Evolutionary conservation across 805 yeast species (phyloP), one percentile per base, ranked within the genome.

Genomic region (Kodamaea restingae): DNA sequence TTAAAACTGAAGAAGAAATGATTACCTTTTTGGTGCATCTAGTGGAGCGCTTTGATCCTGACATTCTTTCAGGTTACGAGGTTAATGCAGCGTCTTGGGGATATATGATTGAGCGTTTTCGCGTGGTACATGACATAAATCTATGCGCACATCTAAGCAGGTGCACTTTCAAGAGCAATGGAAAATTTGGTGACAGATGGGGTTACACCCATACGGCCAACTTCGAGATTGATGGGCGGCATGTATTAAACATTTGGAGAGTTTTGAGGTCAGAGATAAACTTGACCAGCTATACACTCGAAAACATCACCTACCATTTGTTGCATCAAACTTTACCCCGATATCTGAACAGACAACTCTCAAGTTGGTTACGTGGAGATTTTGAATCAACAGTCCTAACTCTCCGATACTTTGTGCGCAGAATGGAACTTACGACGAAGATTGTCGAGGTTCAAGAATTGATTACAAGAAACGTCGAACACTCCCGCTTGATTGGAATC

Each of bases 61-160:
- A 93, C 56, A 77, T 93, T 21, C 53, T 93, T 4, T 72, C 86
- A 0, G 98, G 97, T 0, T 93, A 75, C 56, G 98, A 93, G 52
- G 72, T 87, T 4, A 84, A 87, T 46, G 63, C 80, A 1, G 51
- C 75, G 0, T 86, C 97, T 0, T 91, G 98, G 98, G 98, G 98
- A 0, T 93, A 85, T 51, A 38, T 90, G 0, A 70, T 85, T 18
- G 93, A 85, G 38, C 58, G 98, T 33, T 71, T 75, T 40, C 55
- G 65, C 12, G 44, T 42, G 0, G 60, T 54, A 2, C 70, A 70
- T 50, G 75, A 73, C 2, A 59, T 72, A 9, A 83, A 86, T 47
- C 46, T 88, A 3, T 56, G 74, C n/a, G 63, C 69, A 0, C 73
- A 77, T 31, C 55, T 88, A 1, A 78, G 95, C 1, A 63, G 96